phyloP scores from a whole-genome alignment of 2,329 filamentous ascomycete genomes.

The Cordyceps pruinosa region DNA sequence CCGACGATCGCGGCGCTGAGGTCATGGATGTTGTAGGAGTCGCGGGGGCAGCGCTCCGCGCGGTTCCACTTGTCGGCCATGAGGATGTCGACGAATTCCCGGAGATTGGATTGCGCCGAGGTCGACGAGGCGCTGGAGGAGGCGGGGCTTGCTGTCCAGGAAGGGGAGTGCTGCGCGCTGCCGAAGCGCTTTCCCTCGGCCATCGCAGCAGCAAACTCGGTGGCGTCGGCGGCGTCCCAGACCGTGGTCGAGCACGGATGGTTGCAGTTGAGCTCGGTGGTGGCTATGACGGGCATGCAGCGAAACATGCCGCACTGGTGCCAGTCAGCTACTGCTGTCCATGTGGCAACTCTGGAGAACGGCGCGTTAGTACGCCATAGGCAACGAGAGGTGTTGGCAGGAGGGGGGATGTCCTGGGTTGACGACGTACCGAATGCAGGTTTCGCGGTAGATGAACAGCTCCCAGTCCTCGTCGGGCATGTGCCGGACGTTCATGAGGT shows the following conservation, averaged over 20 bases:
- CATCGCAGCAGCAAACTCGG: conserved; percentile 14
- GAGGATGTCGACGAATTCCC: conserved; percentile 15
- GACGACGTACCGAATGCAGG: conserved; percentile 17
- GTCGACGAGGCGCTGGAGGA: not conserved
- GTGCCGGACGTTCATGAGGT: conserved; percentile 14
- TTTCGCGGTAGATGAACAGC: conserved; percentile 16
- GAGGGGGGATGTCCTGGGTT: too few relatives aligned
- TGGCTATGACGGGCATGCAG: conserved; percentile 17
- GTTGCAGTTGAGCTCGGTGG: conserved; percentile 20
- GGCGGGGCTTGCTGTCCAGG: not conserved
- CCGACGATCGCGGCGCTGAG: conserved; percentile 12
- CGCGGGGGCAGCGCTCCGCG: conserved; percentile 5
- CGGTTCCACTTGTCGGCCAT: conserved; percentile 17
- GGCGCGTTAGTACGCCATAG: not conserved
- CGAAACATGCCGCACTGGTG: conserved; percentile 23
- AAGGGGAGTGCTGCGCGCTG: not conserved
- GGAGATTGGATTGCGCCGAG: conserved; percentile 8
- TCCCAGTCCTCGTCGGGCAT: conserved; percentile 12
- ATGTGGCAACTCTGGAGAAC: conserved; percentile 17
- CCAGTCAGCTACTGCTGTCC: conserved; percentile 22
- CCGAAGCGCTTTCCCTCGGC: not conserved
- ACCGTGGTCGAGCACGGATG: conserved; percentile 19
- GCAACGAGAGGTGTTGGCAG: not conserved
- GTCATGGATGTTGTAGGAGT: conserved; percentile 13
- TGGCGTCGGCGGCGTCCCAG: conserved; percentile 19